phyloP scores from a whole-genome alignment of 116 monocot genomes.

The Papilionanthe hybrid region DNA sequence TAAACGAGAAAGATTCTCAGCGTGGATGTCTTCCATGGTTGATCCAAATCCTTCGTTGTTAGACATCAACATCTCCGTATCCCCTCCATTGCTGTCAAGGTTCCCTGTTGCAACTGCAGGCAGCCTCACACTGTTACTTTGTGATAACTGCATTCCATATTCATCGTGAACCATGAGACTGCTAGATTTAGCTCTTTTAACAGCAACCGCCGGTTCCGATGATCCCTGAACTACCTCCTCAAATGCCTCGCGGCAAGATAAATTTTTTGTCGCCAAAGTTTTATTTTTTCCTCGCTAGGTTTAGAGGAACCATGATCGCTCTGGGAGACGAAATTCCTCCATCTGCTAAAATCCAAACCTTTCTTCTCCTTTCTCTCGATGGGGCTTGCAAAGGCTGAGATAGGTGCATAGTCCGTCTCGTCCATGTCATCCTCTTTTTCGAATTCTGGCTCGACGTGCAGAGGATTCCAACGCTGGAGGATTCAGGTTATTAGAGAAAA shows the following conservation, averaged over 20 bases:
- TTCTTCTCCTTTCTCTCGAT: constrained; percentile 62
- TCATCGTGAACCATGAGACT: background rate
- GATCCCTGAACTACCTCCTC: background rate
- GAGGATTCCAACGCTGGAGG: constrained; percentile 64
- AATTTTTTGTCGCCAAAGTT: background rate
- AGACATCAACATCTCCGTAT: background rate
- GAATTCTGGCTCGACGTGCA: background rate
- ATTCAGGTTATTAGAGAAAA: background rate
- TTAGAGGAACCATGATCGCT: constrained; percentile 6
- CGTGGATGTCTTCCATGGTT: constrained; percentile 54
- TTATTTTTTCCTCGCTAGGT: constrained; percentile 4
- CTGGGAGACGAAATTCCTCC: constrained; percentile 41
- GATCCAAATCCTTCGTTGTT: background rate
- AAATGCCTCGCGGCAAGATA: no score
- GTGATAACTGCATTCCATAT: background rate
- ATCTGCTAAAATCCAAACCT: constrained; percentile 56
- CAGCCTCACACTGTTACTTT: background rate
- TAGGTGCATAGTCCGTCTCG: constrained; percentile 19
- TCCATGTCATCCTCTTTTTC: constrained; percentile 44
- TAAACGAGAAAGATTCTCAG: constrained; percentile 64
- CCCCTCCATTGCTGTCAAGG: background rate
- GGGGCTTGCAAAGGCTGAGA: constrained; percentile 39
- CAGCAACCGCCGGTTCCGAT: background rate
- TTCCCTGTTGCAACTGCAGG: background rate
- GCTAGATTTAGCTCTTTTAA: background rate